phyloP scores from a whole-genome alignment of 176 grass and related monocot genomes.

The Avena atlantica region DNA sequence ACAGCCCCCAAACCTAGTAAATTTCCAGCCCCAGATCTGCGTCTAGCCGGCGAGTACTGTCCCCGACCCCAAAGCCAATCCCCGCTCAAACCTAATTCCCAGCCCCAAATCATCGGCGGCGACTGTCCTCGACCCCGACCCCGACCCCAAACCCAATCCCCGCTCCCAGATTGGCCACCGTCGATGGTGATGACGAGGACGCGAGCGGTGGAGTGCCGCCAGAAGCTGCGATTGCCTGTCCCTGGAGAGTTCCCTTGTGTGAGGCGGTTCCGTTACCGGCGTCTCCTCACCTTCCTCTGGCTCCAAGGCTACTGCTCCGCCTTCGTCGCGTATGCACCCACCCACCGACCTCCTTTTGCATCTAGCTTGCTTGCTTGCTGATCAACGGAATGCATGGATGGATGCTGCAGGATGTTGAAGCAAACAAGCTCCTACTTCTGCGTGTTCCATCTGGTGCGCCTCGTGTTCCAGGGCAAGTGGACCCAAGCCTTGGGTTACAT shows the following conservation, averaged over 20 bases:
- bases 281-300: slow-evolving; percentile 23
- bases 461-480: slow-evolving; percentile 1
- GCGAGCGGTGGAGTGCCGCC: background rate
- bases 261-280: background rate
- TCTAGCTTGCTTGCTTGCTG: background rate
- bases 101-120: too few relatives aligned
- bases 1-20: background rate
- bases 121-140: too few relatives aligned
- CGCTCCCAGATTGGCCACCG: background rate
- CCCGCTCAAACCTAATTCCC: too few relatives aligned
- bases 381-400: background rate
- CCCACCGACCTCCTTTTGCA: background rate
- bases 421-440: background rate
- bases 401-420: slow-evolving; percentile 1
- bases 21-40: background rate
- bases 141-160: too few relatives aligned
- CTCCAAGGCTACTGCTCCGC: background rate
- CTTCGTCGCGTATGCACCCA: slow-evolving; percentile 4
- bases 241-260: background rate
- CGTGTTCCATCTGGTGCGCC: background rate
- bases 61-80: background rate
- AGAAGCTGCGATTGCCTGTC: background rate
- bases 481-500: background rate
- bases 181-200: background rate
- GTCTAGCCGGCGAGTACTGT: background rate